A percentile compares a stretch with the other conserved stretches of the same genome.
These are phyloP conservation scores for Chondrus crispus DNA, from an alignment of 23 red algal genomes.

Conservation along the genomic window DNA sequence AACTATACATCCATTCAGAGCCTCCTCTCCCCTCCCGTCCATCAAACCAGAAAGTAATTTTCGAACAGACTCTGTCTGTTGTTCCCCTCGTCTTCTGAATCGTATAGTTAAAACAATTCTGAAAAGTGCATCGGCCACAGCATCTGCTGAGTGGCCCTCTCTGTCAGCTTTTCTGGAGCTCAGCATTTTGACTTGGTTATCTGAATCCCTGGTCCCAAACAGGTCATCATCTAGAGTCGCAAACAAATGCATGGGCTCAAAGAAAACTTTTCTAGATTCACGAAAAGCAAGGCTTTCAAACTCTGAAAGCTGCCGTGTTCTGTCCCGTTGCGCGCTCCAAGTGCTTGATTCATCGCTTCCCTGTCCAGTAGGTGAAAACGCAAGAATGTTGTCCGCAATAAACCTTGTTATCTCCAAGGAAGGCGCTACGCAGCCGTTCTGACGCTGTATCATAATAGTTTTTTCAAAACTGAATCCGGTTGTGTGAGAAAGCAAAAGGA, in stretches of 20 bases:
- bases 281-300: neutral
- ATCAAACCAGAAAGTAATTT: neutral
- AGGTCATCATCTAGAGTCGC: neutral
- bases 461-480: slow-evolving; percentile 12
- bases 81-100: neutral
- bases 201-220: neutral
- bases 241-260: neutral
- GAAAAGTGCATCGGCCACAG: neutral
- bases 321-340: neutral
- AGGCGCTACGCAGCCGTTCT: neutral
- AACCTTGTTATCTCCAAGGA: neutral
- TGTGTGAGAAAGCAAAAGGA: neutral
- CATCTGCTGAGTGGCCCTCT: neutral
- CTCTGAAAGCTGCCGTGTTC: neutral
- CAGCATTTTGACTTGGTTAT: neutral
- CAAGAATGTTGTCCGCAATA: neutral
- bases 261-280: neutral
- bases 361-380: neutral
- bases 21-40: neutral
- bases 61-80: neutral
- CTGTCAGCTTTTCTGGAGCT: neutral
- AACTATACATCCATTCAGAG: neutral
- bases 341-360: neutral
- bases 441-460: neutral
- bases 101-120: neutral